phyloP scores from a whole-genome alignment of 1,284 basidiomycete genomes.

The Moesziomyces sp. region DNA sequence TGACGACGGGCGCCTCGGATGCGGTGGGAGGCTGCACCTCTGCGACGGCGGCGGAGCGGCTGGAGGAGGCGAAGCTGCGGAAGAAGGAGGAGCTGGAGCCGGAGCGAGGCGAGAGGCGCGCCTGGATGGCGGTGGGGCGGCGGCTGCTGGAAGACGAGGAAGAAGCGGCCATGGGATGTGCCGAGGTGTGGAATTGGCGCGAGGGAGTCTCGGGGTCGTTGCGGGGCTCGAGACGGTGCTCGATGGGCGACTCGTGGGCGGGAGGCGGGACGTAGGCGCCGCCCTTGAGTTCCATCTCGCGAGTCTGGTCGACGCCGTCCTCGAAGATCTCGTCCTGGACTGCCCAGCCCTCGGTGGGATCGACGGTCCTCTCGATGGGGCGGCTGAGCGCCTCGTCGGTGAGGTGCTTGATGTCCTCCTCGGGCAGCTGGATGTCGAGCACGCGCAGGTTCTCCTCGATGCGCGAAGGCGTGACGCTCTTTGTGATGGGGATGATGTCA shows the following conservation, averaged over 20 bases:
- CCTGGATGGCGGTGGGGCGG: conserved; percentile 52
- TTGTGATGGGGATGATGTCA: conserved; percentile 56
- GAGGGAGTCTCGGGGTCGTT: conserved; percentile 46
- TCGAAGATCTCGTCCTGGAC: conserved; percentile 61
- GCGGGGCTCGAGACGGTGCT: conserved; percentile 59
- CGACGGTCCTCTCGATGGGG: conserved; percentile 56
- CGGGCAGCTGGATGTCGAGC: conserved; percentile 43
- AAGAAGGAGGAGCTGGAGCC: conserved; percentile 19
- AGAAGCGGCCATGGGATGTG: conserved; percentile 23
- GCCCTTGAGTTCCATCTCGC: conserved; percentile 53
- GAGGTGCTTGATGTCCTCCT: conserved; percentile 57
- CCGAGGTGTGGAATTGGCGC: conserved; percentile 41
- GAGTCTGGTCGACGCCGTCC: conserved; percentile 57
- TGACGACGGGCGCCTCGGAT: conserved; percentile 41
- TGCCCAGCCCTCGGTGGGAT: conserved; percentile 58
- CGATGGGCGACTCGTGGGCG: conserved; percentile 49
- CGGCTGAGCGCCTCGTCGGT: conserved; percentile 53
- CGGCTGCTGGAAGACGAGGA: conserved; percentile 18
- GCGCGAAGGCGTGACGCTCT: conserved; percentile 45
- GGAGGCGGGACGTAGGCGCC: conserved; percentile 46
- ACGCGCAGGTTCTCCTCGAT: conserved; percentile 58
- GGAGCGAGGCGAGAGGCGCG: conserved; percentile 12
- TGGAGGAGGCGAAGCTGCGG: conserved; percentile 49
- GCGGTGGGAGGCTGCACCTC: conserved; percentile 28
- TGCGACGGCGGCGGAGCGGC: conserved; percentile 34